phyloP scores from a whole-genome alignment of 345 rosid genomes.

The Xanthoceras sorbifolium region DNA sequence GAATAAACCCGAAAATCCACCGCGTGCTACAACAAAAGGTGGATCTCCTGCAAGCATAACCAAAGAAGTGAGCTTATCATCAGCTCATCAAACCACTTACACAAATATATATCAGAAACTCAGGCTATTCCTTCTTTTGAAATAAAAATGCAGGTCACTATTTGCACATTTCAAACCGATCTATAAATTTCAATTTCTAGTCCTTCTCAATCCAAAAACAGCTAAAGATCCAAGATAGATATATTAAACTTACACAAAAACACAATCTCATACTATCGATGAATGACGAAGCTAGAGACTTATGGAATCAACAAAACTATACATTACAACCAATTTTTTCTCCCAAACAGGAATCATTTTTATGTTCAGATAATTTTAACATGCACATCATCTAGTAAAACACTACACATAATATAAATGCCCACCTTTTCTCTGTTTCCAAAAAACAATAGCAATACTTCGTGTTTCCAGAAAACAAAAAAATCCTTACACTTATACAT shows the following conservation, averaged over 20 bases:
- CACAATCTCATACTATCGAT: not conserved
- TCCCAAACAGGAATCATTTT: not conserved
- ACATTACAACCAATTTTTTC: not conserved
- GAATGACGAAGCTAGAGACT: no score
- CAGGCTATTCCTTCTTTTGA: no score
- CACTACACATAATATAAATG: not conserved
- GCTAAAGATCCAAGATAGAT: no score
- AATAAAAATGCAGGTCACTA: not conserved
- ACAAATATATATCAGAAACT: no score
- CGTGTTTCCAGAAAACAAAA: not conserved
- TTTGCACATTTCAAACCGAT: not conserved
- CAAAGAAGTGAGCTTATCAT: conserved; percentile 13
- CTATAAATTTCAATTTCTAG: not conserved
- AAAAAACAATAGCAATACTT: no score
- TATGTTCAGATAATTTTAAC: not conserved
- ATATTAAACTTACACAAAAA: not conserved
- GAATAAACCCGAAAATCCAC: conserved; percentile 88
- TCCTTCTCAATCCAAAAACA: not conserved
- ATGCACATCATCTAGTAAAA: not conserved
- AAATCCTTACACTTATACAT: not conserved
- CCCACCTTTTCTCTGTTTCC: not conserved
- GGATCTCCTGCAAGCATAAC: conserved; percentile 52
- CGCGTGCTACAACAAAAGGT: conserved; percentile 79
- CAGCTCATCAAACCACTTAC: not conserved
- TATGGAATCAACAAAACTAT: not conserved